phyloP scores from a whole-genome alignment of 257 asterid genomes.

The Solanum pennellii region DNA sequence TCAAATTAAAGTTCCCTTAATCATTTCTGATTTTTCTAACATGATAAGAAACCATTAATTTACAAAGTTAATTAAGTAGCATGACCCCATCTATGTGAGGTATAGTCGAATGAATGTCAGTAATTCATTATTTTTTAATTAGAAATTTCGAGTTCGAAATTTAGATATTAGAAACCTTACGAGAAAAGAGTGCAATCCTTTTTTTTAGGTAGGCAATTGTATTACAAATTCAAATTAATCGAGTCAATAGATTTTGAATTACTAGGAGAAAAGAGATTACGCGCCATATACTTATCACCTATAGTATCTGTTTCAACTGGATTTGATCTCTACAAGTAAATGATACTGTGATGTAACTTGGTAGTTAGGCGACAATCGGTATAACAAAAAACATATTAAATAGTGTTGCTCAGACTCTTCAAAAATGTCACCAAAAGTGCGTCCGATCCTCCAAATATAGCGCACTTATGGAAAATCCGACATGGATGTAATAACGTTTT shows the following conservation, averaged over 20 bases:
- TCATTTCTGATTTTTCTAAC: neutral
- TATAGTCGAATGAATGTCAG: neutral
- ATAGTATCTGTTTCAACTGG: neutral
- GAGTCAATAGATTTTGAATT: neutral
- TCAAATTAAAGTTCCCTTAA: constrained; percentile 3
- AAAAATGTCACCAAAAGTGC: neutral
- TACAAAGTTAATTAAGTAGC: neutral
- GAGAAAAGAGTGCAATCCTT: neutral
- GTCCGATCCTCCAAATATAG: neutral
- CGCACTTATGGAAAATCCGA: neutral
- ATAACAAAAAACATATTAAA: neutral
- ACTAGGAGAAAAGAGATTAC: neutral
- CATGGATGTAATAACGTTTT: neutral
- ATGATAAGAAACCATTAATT: neutral
- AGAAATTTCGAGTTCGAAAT: neutral
- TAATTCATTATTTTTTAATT: neutral
- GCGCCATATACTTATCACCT: neutral
- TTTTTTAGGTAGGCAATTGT: neutral
- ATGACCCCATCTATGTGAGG: neutral
- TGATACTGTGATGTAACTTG: too few species aligned
- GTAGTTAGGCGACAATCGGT: neutral
- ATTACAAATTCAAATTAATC: neutral
- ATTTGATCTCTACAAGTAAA: neutral
- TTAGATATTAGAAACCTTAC: neutral
- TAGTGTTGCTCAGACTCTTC: too few species aligned